Percentiles rank a stretch among this genome's conserved stretches.
Conservation (phyloP, 768 basidiomycete species). For the Panellus pusillus region DNA sequence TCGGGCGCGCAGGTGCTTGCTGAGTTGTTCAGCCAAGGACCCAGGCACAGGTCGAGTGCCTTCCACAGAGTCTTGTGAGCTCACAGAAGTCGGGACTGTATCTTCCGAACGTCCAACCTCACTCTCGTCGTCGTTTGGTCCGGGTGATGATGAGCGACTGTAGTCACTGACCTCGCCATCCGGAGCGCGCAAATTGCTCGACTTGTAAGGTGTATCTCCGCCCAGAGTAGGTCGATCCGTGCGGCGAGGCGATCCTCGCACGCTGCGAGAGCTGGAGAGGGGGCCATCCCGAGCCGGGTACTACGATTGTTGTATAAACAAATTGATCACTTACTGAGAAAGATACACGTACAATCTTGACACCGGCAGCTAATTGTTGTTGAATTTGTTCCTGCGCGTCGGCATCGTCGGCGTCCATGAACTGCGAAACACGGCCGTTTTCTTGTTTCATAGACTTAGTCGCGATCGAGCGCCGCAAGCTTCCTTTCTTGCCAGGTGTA, state of each 20-base stretch:
- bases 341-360: constrained; percentile 55
- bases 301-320: constrained; percentile 34
- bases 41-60: constrained; percentile 39
- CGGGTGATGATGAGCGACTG: constrained; percentile 45
- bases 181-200: constrained; percentile 44
- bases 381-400: constrained; percentile 86
- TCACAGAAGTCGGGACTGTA: constrained; percentile 56
- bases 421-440: constrained; percentile 70
- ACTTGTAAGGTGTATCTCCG: constrained; percentile 39
- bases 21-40: constrained; percentile 63
- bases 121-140: constrained; percentile 54
- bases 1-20: constrained; percentile 53
- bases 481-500: constrained; percentile 55
- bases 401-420: constrained; percentile 87
- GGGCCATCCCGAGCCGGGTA: constrained; percentile 63
- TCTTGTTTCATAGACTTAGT: constrained; percentile 35
- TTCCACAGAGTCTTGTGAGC: constrained; percentile 44
- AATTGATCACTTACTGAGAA: not conserved
- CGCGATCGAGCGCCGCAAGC: constrained; percentile 36
- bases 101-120: constrained; percentile 60
- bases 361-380: constrained; percentile 76
- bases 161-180: constrained; percentile 44
- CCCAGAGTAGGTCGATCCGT: constrained; percentile 47
- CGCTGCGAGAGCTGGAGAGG: constrained; percentile 64
- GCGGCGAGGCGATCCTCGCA: constrained; percentile 67